Evolutionary conservation across 2,329 filamentous ascomycete species (phyloP).

Genomic region (Diaporthe longicolla): DNA sequence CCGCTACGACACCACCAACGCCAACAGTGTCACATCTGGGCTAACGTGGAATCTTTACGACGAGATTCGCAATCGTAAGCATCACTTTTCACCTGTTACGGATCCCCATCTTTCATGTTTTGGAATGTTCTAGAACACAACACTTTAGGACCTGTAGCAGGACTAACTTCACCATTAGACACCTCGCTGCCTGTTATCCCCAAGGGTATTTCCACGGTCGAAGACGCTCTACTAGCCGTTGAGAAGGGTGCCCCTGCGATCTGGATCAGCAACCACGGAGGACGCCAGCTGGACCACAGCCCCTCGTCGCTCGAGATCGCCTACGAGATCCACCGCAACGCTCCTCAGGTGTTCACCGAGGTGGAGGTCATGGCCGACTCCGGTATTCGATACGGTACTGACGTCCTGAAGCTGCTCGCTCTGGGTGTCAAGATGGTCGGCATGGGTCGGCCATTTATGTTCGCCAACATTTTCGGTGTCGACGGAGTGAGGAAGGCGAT

Average conservation of each 20-base stretch:
- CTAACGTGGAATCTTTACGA: conserved; percentile 48
- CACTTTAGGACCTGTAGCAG: too few species aligned
- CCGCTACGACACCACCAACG: conserved; percentile 44
- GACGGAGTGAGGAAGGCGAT: conserved; percentile 62
- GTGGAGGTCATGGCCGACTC: conserved; percentile 48
- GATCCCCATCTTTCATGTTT: too few species aligned
- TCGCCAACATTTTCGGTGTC: conserved; percentile 63
- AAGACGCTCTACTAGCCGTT: conserved; percentile 53
- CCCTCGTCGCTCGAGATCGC: conserved; percentile 52
- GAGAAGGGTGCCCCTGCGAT: conserved; percentile 54
- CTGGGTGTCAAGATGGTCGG: conserved; percentile 52
- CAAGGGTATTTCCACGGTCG: conserved; percentile 56
- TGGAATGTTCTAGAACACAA: too few species aligned
- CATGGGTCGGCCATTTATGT: conserved; percentile 62
- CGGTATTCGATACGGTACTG: conserved; percentile 56
- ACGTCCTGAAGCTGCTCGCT: conserved; percentile 57
- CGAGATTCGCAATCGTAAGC: conserved; percentile 47
- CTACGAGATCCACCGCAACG: conserved; percentile 53
- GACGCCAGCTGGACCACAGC: conserved; percentile 57
- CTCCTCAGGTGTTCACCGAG: conserved; percentile 54
- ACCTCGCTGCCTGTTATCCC: conserved; percentile 55
- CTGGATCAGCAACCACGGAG: conserved; percentile 59
- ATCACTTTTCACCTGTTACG: too few species aligned
- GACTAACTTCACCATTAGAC: background rate
- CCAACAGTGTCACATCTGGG: conserved; percentile 43